These are phyloP conservation scores for Arthrobotrys sphaeroides DNA, from an alignment of 2,329 filamentous ascomycete genomes.

Conservation along the genomic window DNA sequence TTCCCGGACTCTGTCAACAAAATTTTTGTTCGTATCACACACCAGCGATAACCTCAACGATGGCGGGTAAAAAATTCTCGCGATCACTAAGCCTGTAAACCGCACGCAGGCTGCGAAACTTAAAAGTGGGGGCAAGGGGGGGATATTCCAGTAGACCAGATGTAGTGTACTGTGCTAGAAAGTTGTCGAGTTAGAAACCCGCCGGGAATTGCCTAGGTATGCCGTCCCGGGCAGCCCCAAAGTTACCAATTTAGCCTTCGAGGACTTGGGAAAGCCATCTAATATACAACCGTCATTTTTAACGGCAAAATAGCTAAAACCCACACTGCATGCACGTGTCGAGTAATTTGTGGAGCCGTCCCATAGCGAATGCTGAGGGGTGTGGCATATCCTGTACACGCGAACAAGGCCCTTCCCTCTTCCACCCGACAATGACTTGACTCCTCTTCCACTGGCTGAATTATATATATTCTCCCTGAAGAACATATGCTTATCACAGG, in stretches of 20 bases:
- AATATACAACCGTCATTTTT: constrained; percentile 8
- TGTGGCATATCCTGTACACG: constrained; percentile 49
- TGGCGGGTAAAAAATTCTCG: constrained; percentile 42
- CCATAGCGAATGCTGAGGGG: constrained; percentile 28
- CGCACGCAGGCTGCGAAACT: constrained; percentile 19
- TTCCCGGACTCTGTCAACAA: constrained; percentile 15
- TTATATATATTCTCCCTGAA: constrained; percentile 19
- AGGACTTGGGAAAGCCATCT: constrained; percentile 35
- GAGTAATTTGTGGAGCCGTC: constrained; percentile 48
- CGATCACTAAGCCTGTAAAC: constrained; percentile 43
- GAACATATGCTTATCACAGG: background rate
- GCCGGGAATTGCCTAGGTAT: constrained; percentile 53
- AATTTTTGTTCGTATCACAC: background rate
- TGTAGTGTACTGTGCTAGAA: background rate
- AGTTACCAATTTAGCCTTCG: constrained; percentile 54
- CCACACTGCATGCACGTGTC: constrained; percentile 46
- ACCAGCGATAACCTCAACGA: constrained; percentile 6
- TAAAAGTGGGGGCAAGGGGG: constrained; percentile 39
- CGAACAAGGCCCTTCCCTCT: constrained; percentile 48
- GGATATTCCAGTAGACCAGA: constrained; percentile 1
- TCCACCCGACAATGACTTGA: constrained; percentile 18
- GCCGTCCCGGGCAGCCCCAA: constrained; percentile 19
- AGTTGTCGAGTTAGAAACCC: constrained; percentile 5
- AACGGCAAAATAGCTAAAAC: constrained; percentile 53
- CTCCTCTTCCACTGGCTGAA: constrained; percentile 18